A percentile compares a stretch with the other conserved stretches of the same genome.
Conservation (phyloP, 257 asterid genomes). For the Pogostemon cablin region DNA sequence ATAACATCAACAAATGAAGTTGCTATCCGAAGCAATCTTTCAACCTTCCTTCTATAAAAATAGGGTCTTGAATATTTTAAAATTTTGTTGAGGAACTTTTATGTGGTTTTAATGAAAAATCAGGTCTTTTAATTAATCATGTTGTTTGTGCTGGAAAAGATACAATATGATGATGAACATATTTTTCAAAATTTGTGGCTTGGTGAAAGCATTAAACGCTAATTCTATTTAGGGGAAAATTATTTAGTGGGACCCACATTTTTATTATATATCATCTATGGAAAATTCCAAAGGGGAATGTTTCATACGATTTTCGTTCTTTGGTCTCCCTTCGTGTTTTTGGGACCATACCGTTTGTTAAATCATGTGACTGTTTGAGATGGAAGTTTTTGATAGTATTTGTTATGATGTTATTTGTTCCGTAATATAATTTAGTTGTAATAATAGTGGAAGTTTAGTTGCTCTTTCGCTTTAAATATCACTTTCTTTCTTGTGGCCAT, state of each 20-base stretch:
- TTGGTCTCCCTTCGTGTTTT: not conserved
- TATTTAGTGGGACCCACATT: slow-evolving; percentile 28
- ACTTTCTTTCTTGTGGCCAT: slow-evolving; percentile 26
- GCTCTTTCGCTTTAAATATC: slow-evolving; percentile 24
- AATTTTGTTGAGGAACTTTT: not conserved
- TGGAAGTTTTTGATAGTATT: not conserved
- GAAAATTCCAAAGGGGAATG: not conserved
- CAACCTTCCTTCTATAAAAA: not conserved
- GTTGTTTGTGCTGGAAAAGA: slow-evolving; percentile 14
- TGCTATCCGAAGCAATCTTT: slow-evolving; percentile 6
- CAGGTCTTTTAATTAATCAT: not conserved
- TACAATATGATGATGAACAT: not conserved
- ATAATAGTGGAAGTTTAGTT: not conserved
- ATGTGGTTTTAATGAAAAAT: not conserved
- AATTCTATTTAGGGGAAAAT: slow-evolving; percentile 18
- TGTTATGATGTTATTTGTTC: not conserved
- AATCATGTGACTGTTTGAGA: slow-evolving; percentile 8
- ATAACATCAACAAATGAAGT: slow-evolving; percentile 1
- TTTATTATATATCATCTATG: slow-evolving; percentile 3
- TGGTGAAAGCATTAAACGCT: slow-evolving; percentile 18
- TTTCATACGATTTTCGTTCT: not conserved
- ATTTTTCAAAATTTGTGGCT: not conserved
- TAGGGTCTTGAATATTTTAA: not conserved
- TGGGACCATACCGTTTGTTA: not conserved
- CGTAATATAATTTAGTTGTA: slow-evolving; percentile 3